phyloP scores from a whole-genome alignment of 176 grass and related monocot genomes.

The Chrysopogon serrulatus region DNA sequence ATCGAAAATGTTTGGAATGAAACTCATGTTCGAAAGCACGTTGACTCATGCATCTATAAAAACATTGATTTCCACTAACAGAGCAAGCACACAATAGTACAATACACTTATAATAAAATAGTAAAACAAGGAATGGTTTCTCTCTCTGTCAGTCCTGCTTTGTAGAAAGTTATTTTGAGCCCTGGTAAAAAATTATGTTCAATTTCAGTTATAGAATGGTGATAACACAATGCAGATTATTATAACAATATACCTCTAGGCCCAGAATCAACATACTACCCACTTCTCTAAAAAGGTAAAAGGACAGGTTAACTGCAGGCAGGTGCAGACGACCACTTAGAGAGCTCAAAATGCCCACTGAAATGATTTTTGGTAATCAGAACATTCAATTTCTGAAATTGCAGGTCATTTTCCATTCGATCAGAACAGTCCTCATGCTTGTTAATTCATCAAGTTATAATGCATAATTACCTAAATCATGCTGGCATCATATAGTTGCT shows the following conservation, averaged over 20 bases:
- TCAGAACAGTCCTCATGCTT: not conserved
- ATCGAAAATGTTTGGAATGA: not conserved
- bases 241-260: conserved; percentile 12
- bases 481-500: not conserved
- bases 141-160: not conserved
- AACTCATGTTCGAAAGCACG: not conserved
- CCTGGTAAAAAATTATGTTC: not conserved
- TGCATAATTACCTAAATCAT: conserved; percentile 5
- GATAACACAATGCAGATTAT: not conserved
- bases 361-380: not conserved
- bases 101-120: not conserved
- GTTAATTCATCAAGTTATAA: not conserved
- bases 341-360: not conserved
- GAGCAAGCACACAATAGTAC: not conserved
- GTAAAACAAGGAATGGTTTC: not conserved
- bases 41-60: conserved; percentile 4
- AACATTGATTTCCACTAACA: not conserved
- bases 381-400: not conserved
- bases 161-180: not conserved
- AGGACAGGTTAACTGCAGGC: not conserved
- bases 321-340: not conserved
- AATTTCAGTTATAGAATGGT: not conserved
- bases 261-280: not conserved
- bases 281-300: not conserved
- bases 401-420: not conserved